Percentiles rank a stretch among this genome's conserved stretches.
Evolutionary conservation across 129 eudicot species (phyloP).

Genomic region (Helianthus tuberosus): DNA sequence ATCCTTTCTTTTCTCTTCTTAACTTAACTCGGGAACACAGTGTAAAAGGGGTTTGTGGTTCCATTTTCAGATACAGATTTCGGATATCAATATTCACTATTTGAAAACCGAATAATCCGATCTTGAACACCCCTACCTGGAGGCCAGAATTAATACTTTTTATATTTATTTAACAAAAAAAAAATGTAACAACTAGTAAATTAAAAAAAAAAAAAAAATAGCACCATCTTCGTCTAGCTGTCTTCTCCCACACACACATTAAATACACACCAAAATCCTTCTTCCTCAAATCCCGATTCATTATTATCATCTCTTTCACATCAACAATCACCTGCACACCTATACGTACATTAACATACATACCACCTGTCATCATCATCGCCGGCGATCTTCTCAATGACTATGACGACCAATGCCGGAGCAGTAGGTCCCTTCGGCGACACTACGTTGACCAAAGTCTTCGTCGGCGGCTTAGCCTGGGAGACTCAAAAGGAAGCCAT

Average conservation of each 20-base stretch:
- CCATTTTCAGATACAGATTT: too few species aligned
- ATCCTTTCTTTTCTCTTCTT: too few species aligned
- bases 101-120: too few species aligned
- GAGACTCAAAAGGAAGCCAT: slow-evolving; percentile 82
- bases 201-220: not conserved
- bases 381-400: slow-evolving; percentile 21
- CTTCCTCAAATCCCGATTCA: slow-evolving; percentile 15
- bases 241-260: slow-evolving; percentile 18
- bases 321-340: not conserved
- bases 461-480: slow-evolving; percentile 97
- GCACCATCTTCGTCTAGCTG: slow-evolving; percentile 34
- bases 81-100: too few species aligned
- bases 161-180: too few species aligned
- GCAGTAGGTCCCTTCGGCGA: slow-evolving; percentile 54
- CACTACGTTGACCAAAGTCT: slow-evolving; percentile 80
- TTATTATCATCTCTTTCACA: slow-evolving; percentile 18
- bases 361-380: not conserved
- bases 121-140: too few species aligned
- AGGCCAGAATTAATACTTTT: too few species aligned
- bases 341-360: not conserved
- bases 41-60: too few species aligned
- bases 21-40: too few species aligned
- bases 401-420: slow-evolving; percentile 42
- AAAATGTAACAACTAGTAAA: too few species aligned
- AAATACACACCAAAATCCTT: slow-evolving; percentile 14